Percentiles rank a stretch among this genome's conserved stretches.
phyloP scores from a whole-genome alignment of 305 asterid species.

The Fraxinus latifolia region DNA sequence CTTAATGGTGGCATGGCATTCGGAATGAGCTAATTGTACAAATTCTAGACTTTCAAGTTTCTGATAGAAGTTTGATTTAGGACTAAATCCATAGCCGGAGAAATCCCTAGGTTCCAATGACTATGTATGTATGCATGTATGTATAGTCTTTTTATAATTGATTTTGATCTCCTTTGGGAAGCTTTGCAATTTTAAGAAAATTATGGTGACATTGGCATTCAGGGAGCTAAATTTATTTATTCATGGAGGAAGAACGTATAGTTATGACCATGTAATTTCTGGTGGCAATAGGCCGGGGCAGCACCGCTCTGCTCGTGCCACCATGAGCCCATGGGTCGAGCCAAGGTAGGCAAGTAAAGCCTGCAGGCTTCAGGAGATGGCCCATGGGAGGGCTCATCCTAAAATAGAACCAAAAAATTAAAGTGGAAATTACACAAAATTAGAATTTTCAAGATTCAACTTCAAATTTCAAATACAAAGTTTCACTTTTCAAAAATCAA shows the following conservation, averaged over 20 bases:
- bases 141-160: not conserved
- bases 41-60: not conserved
- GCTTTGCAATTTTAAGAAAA: not conserved
- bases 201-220: not conserved
- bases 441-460: too few relatives aligned
- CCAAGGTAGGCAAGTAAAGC: not conserved
- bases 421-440: too few relatives aligned
- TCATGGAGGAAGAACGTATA: not conserved
- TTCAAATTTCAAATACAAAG: too few relatives aligned
- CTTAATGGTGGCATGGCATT: not conserved
- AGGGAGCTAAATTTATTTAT: not conserved
- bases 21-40: not conserved
- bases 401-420: too few relatives aligned
- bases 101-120: not conserved
- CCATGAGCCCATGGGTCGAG: not conserved
- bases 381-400: not conserved
- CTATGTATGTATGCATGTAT: not conserved
- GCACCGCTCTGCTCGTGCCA: not conserved
- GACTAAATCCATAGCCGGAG: not conserved
- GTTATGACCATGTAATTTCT: not conserved
- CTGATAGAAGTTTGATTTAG: not conserved
- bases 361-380: not conserved
- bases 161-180: not conserved
- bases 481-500: too few relatives aligned
- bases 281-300: not conserved